Conservation (phyloP, 2,329 filamentous ascomycete genomes). For the Aschersonia sp. region DNA sequence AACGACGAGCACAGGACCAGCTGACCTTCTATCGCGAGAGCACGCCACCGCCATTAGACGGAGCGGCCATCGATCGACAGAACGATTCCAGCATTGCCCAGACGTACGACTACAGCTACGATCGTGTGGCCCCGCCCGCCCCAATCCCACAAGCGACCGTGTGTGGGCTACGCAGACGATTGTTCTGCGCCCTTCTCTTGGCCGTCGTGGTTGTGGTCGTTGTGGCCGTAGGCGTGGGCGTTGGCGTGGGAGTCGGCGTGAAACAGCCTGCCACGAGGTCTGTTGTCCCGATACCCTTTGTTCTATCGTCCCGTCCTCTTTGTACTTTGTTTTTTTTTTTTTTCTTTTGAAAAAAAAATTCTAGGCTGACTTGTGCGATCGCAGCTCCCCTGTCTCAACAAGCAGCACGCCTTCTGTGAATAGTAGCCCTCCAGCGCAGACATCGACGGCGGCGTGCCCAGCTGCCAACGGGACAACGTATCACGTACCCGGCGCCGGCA, state of each 20-base stretch:
- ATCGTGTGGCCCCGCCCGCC: constrained; percentile 9
- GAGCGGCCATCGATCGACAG: constrained; percentile 2
- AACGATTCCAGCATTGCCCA: constrained; percentile 4
- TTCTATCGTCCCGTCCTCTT: too few species aligned
- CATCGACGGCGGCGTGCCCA: constrained; percentile 20
- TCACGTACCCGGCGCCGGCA: constrained; percentile 22
- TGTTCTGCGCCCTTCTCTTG: constrained; percentile 21
- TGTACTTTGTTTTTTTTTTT: too few species aligned
- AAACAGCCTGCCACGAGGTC: constrained; percentile 8
- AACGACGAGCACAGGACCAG: not conserved
- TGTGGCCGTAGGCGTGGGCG: constrained; percentile 24
- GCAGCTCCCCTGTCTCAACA: not conserved
- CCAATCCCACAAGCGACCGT: constrained; percentile 8
- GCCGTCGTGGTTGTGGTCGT: constrained; percentile 14
- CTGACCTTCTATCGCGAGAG: constrained; percentile 25
- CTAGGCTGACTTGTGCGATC: too few species aligned
- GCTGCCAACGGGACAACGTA: constrained; percentile 29
- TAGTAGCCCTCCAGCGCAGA: not conserved
- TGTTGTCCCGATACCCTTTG: not conserved
- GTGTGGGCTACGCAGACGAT: constrained; percentile 13
- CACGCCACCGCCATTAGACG: constrained; percentile 17
- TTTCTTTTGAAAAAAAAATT: too few species aligned
- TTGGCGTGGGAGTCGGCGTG: constrained; percentile 24
- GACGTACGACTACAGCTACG: constrained; percentile 12
- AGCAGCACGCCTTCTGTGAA: not conserved